Percentiles rank a stretch among this genome's conserved stretches.
phyloP scores from a whole-genome alignment of 805 yeast species.

The Kodamaea sagamina region DNA sequence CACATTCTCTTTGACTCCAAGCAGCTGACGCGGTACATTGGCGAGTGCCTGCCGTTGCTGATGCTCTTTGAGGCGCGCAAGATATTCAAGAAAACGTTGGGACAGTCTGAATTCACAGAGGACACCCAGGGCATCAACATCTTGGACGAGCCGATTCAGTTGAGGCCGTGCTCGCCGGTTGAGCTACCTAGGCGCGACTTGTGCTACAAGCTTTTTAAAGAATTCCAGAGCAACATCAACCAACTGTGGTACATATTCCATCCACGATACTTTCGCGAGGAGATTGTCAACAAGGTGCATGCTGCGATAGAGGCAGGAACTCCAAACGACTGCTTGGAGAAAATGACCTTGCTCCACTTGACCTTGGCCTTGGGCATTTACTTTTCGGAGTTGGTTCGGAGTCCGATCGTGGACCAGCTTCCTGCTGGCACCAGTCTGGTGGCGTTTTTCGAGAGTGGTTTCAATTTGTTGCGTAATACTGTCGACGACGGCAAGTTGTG shows the following conservation, averaged over 20 bases:
- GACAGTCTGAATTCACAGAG: constrained; percentile 36
- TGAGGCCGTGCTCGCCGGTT: constrained; percentile 20
- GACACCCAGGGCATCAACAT: constrained; percentile 40
- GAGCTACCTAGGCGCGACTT: constrained; percentile 12
- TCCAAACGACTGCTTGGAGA: constrained; percentile 13
- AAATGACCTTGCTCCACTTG: constrained; percentile 38
- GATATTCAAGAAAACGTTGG: constrained; percentile 33
- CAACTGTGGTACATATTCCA: constrained; percentile 42
- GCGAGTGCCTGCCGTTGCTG: constrained; percentile 46
- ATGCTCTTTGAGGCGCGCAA: constrained; percentile 42
- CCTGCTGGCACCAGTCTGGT: constrained; percentile 24
- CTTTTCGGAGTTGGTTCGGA: constrained; percentile 33
- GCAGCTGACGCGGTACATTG: constrained; percentile 40
- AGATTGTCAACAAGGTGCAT: constrained; percentile 33
- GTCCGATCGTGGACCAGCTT: constrained; percentile 23
- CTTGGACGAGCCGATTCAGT: constrained; percentile 35
- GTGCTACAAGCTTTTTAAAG: constrained; percentile 16
- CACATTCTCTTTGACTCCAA: constrained; percentile 35
- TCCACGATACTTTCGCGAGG: constrained; percentile 30
- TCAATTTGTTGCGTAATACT: constrained; percentile 29
- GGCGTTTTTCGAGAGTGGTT: constrained; percentile 38
- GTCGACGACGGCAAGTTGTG: constrained; percentile 44
- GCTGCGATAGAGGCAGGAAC: constrained; percentile 24
- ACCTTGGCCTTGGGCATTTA: constrained; percentile 45
- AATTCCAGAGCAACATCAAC: constrained; percentile 41